Percentiles rank a stretch among this genome's conserved stretches.
Conservation (phyloP, 768 basidiomycete species). For the Rubroboletus satanas region DNA sequence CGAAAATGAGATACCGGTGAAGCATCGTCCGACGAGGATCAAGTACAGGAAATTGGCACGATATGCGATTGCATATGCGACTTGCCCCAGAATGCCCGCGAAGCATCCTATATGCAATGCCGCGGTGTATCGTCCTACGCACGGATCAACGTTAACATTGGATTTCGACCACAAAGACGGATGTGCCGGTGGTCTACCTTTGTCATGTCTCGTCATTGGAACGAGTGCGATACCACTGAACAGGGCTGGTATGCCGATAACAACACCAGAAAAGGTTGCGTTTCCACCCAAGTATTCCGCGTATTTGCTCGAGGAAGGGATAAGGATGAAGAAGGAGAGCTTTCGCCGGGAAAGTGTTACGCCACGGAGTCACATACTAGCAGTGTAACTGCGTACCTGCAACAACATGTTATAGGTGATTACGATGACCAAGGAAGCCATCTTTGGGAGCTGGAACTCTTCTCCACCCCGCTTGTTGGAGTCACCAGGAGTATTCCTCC, state of each 20-base stretch:
- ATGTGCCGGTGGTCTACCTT: conserved; percentile 36
- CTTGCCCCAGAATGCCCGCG: conserved; percentile 50
- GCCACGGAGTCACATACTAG: neutral
- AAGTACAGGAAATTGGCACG: conserved; percentile 57
- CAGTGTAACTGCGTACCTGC: conserved; percentile 35
- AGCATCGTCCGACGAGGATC: conserved; percentile 65
- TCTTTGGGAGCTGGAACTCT: conserved; percentile 47
- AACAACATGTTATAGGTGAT: conserved; percentile 41
- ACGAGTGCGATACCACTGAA: conserved; percentile 57
- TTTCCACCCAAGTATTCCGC: conserved; percentile 59
- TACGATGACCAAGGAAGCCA: conserved; percentile 43
- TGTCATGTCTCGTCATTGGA: conserved; percentile 52
- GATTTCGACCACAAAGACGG: neutral
- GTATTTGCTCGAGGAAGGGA: conserved; percentile 63
- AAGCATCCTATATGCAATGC: conserved; percentile 55
- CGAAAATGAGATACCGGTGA: conserved; percentile 57
- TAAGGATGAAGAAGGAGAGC: conserved; percentile 66
- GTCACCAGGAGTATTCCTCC: neutral
- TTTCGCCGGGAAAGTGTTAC: conserved; percentile 19
- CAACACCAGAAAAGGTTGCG: conserved; percentile 62
- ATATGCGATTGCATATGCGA: conserved; percentile 62
- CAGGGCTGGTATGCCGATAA: conserved; percentile 61
- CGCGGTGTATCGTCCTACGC: conserved; percentile 48
- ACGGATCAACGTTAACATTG: neutral
- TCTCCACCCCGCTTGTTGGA: conserved; percentile 24